A percentile compares a stretch with the other conserved stretches of the same genome.
Evolutionary conservation across 1,284 basidiomycete species (phyloP).

Genomic region (Anthracocystis walkeri): DNA sequence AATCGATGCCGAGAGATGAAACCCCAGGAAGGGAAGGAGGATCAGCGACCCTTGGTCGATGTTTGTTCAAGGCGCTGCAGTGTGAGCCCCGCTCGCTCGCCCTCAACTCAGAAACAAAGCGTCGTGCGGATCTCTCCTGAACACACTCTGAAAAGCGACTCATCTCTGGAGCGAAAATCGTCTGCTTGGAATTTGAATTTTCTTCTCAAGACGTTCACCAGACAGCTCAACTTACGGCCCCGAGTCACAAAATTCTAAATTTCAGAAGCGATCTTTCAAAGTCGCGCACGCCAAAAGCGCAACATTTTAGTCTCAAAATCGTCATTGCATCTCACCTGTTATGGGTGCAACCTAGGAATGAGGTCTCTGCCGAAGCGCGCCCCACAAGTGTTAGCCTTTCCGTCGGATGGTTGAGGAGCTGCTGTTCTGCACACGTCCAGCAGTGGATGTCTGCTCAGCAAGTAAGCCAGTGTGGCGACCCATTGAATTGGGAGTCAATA

Average conservation of each 20-base stretch:
- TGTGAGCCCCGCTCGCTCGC: slow-evolving; percentile 1
- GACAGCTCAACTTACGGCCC: slow-evolving; percentile 1
- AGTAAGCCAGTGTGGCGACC: slow-evolving; percentile 52
- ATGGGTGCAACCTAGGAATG: slow-evolving; percentile 56
- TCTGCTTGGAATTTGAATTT: slow-evolving; percentile 20
- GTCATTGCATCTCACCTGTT: slow-evolving; percentile 24
- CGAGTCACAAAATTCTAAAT: slow-evolving; percentile 20
- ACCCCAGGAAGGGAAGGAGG: slow-evolving; percentile 32
- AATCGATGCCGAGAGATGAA: slow-evolving; percentile 60
- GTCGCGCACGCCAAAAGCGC: background rate
- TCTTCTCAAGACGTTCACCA: slow-evolving; percentile 9
- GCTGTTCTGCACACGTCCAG: slow-evolving; percentile 48
- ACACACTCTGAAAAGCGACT: background rate
- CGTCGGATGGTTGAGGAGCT: slow-evolving; percentile 55
- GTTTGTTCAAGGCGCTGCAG: slow-evolving; percentile 1
- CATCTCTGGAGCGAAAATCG: slow-evolving; percentile 11
- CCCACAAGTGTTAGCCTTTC: slow-evolving; percentile 56
- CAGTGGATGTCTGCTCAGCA: slow-evolving; percentile 54
- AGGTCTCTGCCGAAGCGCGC: slow-evolving; percentile 55
- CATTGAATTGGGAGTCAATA: slow-evolving; percentile 40
- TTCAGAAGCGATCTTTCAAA: slow-evolving; percentile 4
- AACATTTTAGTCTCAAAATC: fast-evolving
- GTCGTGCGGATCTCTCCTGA: slow-evolving; percentile 5
- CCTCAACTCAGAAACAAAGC: slow-evolving; percentile 1
- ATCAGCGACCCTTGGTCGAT: slow-evolving; percentile 12